Base-by-base conservation (phyloP, 805 yeast genomes). In the Zygotorulaspora sp. region DNA sequence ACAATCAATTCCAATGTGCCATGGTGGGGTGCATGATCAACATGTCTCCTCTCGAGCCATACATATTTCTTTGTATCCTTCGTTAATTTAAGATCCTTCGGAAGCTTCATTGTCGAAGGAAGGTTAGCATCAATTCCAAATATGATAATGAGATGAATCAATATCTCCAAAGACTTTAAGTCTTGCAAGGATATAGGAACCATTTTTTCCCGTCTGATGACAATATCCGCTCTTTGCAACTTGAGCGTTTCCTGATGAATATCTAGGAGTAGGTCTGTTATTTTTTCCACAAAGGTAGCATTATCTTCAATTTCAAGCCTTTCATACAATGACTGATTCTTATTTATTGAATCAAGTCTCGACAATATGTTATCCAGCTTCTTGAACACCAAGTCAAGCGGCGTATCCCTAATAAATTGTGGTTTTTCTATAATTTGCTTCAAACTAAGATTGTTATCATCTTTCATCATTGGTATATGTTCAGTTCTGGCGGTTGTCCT, bases 141-240 rank as follows among this genome's bases (percentile, higher is more conserved):
- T 1, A 82, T 60, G 0, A 88, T 75, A 2, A 89, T 66, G 8
- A 82, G 41, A 45, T 80, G 82, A 13, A 83, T 58, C 30, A 90
- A 54, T 15, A 70, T 73, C 23, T 83, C 80, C 39, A 92, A 74
- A 3, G 76, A 72, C 55, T 79, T 83, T 72, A 90, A 78, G 57
- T 92, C 97, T 50, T 86, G 88, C 7, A 90, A 67, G 0, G 97
- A 85, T 11, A 90, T 80, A 6, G 82, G 67, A 8, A 83, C 45
- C 30, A 67, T 41, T 17, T 53, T 43, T 21, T 46, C 52, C 5
- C 51, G 57, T 2, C 37, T 23, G 4, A 4, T 11, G 15, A 30
- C 27, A 32, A 30, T 17, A 11, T 35, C 32, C 21, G 37, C 5
- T 33, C 12, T 7, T 24, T 54, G 48, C 24, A 38, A 41, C 4